Evolutionary conservation across 306 rosid genomes (phyloP).

Genomic region (Prunus armeniaca): DNA sequence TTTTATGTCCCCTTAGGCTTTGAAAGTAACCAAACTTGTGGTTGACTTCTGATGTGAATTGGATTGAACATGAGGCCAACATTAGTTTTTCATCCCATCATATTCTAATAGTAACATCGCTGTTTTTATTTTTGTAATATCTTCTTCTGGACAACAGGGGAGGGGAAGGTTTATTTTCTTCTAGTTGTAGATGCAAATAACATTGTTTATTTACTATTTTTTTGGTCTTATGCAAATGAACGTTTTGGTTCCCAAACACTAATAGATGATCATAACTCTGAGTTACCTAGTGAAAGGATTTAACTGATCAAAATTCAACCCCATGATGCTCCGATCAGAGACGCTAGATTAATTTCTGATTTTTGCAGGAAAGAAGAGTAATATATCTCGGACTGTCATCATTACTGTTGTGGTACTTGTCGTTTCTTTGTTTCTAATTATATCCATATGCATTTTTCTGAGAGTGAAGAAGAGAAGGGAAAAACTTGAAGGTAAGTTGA

Average conservation of each 20-base stretch:
- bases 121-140: not conserved
- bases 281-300: not conserved
- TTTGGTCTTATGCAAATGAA: not conserved
- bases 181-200: not conserved
- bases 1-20: not conserved
- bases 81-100: not conserved
- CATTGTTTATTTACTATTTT: no score
- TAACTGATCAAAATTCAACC: no score
- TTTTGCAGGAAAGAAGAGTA: no score
- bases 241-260: not conserved
- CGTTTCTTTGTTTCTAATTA: not conserved
- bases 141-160: not conserved
- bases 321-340: no score
- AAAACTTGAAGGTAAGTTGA: conserved; percentile 10
- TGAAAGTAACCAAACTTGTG: not conserved
- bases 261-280: not conserved
- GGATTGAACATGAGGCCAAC: not conserved
- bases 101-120: not conserved
- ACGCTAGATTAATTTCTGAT: no score
- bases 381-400: not conserved
- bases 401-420: not conserved
- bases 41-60: not conserved
- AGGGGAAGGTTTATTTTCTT: not conserved
- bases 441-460: not conserved
- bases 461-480: conserved; percentile 1